Conservation (phyloP, 2,329 filamentous ascomycete genomes). For the Spiromastix sp. region DNA sequence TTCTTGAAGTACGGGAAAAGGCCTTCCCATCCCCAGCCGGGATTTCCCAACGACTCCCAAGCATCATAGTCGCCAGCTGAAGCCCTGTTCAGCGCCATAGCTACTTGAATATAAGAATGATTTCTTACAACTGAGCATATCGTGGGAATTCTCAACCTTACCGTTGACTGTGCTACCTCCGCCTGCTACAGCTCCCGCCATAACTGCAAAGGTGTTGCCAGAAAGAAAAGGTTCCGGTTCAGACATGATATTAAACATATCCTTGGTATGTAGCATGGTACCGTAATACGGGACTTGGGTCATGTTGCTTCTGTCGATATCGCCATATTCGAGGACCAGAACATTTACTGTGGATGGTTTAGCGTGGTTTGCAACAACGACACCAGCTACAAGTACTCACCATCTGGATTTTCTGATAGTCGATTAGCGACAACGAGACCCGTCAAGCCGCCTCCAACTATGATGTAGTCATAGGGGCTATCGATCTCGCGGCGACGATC, state of each 20-base stretch:
- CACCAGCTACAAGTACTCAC: background rate
- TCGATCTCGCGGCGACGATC: no score
- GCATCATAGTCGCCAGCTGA: conserved; percentile 28
- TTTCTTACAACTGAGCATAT: background rate
- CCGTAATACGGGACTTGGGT: conserved; percentile 9
- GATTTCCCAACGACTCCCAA: conserved; percentile 33
- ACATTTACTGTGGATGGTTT: conserved; percentile 8
- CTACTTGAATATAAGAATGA: background rate
- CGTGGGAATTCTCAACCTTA: conserved; percentile 18
- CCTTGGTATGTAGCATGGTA: conserved; percentile 12
- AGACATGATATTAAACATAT: conserved; percentile 22
- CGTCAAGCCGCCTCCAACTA: conserved; percentile 7
- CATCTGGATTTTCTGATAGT: conserved; percentile 4
- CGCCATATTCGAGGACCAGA: conserved; percentile 13
- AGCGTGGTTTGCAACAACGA: background rate
- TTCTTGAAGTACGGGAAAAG: conserved; percentile 39
- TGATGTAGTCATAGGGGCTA: conserved; percentile 9
- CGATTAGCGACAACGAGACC: conserved; percentile 6
- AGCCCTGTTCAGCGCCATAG: conserved; percentile 11
- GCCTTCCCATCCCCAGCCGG: conserved; percentile 31
- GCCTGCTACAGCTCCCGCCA: conserved; percentile 27
- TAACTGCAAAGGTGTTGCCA: conserved; percentile 17
- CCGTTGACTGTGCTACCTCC: conserved; percentile 32
- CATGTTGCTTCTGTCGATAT: conserved; percentile 12
- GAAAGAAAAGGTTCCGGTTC: conserved; percentile 20